Evolutionary conservation across 176 grass and related monocot species (phyloP).

Genomic region (Alopecurus myosuroides): DNA sequence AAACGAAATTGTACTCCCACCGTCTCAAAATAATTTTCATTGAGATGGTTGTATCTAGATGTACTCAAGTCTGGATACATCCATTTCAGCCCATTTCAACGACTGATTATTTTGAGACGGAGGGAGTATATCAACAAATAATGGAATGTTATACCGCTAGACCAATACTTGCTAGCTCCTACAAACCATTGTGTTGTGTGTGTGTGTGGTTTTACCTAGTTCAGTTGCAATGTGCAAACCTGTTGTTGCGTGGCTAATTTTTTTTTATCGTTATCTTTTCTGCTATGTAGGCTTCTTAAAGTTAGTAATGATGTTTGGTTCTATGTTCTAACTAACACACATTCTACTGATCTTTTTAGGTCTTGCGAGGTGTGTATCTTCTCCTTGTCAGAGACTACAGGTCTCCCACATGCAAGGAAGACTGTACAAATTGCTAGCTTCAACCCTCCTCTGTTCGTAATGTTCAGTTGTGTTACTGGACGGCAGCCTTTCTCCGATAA

Average conservation of each 20-base stretch:
- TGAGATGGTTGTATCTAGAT: no score
- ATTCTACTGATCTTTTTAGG: neutral
- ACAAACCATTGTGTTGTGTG: neutral
- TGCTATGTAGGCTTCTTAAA: neutral
- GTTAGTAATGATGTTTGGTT: neutral
- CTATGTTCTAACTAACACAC: neutral
- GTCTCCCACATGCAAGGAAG: constrained; percentile 14
- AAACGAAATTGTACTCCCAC: no score
- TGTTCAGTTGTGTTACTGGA: neutral
- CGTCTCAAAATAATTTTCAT: no score
- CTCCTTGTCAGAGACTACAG: neutral
- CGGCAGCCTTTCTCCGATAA: neutral
- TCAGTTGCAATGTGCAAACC: neutral
- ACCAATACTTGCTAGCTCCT: neutral
- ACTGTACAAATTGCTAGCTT: constrained; percentile 29
- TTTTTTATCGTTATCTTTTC: neutral
- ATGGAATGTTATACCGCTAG: neutral
- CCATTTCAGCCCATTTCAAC: no score
- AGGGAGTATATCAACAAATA: neutral
- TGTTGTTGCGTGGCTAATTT: neutral
- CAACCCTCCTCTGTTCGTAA: neutral
- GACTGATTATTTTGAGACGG: no score
- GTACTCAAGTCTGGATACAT: no score
- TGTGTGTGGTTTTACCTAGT: neutral
- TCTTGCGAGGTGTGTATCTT: neutral